Percentiles rank a stretch among this genome's conserved stretches.
phyloP scores from a whole-genome alignment of 208 protist genomes.

The Vickermania ingenoplastis region DNA sequence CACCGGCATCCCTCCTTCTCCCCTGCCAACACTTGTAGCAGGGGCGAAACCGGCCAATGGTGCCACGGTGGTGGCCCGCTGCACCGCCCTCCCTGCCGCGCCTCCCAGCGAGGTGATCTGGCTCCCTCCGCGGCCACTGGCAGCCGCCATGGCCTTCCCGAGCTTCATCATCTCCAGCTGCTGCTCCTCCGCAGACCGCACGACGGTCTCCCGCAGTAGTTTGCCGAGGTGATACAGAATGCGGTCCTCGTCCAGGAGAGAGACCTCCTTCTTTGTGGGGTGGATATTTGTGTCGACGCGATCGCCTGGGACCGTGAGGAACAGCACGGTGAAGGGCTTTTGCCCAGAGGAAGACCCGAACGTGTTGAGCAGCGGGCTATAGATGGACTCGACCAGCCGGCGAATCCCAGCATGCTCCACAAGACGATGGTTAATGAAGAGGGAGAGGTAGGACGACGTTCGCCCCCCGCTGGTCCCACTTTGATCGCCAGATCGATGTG shows the following conservation, averaged over 20 bases:
- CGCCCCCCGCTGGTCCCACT: background rate
- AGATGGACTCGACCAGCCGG: slow-evolving; percentile 83
- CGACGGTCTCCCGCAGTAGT: slow-evolving; percentile 38
- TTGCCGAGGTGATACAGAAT: slow-evolving; percentile 49
- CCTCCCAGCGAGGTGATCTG: background rate
- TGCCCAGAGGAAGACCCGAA: slow-evolving; percentile 55
- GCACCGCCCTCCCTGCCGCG: too few relatives aligned
- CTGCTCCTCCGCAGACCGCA: slow-evolving; percentile 40
- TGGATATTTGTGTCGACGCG: slow-evolving; percentile 98
- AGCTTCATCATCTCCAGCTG: slow-evolving; percentile 57
- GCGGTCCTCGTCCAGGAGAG: slow-evolving; percentile 73
- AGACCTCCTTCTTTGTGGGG: slow-evolving; percentile 96
- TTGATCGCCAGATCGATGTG: slow-evolving; percentile 26
- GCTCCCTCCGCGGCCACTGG: background rate
- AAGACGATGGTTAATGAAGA: slow-evolving; percentile 87
- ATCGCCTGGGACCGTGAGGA: slow-evolving; percentile 81
- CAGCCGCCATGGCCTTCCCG: slow-evolving; percentile 22
- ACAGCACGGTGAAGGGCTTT: slow-evolving; percentile 93
- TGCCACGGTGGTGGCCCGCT: background rate
- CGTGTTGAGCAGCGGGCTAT: slow-evolving; percentile 64
- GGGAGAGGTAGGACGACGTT: slow-evolving; percentile 25
- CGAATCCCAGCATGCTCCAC: slow-evolving; percentile 77
- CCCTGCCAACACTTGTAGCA: background rate
- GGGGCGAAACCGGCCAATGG: slow-evolving; percentile 1
- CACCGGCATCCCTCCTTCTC: slow-evolving; percentile 13